Base-by-base conservation (phyloP, 2,329 filamentous ascomycete species). In the Fusarium piperis region DNA sequence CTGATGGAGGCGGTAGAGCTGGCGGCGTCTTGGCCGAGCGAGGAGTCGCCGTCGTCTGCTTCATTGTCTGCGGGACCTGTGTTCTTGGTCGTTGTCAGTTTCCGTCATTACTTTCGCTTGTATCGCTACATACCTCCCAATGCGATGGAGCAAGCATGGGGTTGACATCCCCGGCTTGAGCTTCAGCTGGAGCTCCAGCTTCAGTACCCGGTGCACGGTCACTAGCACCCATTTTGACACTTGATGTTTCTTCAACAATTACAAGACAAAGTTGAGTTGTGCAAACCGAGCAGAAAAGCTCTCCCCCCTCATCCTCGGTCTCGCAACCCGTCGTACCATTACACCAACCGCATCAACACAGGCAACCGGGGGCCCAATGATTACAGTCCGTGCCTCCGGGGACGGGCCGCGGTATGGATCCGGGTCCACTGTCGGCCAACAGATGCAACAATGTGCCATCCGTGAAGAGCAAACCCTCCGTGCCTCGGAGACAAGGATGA, bases 1-100 rank as follows among this genome's bases (percentile, higher is more conserved):
- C 67, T 74, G 38, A 73, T 67, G 0, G 68, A 72, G 1, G 71
- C 65, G 0, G 71, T 73, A 1, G 71, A 73, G 35, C 59, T 74
- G 16, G 53, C 36, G 2, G 23, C 23, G 5, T 70, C 68, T 7
- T 74, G 59, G 0, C 71, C 71, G 16, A 72, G 5, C 2, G 71
- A 33, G 2, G 71, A 73, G 33, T 73, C 71, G 18, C 38, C 16
- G 12, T 73, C 70, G 9, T 60, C 59, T 6, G 59, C 23, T 28
- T 30, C 28, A 18, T 59, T 38, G 20, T 56, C 48, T 10, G 23
- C 48, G 1, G 36, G 23, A 18, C 28, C 30, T 18, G 38, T 48
- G n/a, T 62, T 70, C 65, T 72, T 41, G 26, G 59, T 62, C 12
- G 39, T 20, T 62, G 15, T 26, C 13, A 16, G 28, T 16, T 9